Evolutionary conservation across 2,329 filamentous ascomycete genomes (phyloP).

Genomic region (Phyllosticta ampelicida): DNA sequence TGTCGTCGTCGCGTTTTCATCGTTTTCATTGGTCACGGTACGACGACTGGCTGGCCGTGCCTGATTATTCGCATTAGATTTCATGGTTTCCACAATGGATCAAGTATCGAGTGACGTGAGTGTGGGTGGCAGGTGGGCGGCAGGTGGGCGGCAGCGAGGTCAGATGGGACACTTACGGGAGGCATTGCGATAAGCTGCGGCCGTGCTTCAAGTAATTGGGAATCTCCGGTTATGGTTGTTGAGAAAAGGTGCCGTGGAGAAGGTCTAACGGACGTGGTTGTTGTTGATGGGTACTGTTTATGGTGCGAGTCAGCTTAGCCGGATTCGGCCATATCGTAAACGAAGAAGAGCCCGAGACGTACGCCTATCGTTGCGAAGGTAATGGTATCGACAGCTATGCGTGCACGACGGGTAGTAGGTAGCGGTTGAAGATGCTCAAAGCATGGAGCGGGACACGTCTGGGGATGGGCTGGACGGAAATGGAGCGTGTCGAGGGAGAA

Average conservation of each 20-base stretch:
- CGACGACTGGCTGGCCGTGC: slow-evolving; percentile 63
- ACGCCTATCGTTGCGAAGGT: slow-evolving; percentile 28
- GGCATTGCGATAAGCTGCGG: slow-evolving; percentile 41
- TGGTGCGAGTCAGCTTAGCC: slow-evolving; percentile 4
- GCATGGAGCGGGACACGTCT: slow-evolving; percentile 7
- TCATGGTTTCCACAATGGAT: slow-evolving; percentile 27
- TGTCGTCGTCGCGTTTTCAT: slow-evolving; percentile 71
- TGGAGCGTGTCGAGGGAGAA: not conserved
- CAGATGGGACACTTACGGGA: slow-evolving; percentile 38
- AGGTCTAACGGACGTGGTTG: slow-evolving; percentile 6
- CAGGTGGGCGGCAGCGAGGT: not conserved
- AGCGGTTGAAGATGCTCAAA: slow-evolving; percentile 4
- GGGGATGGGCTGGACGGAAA: not conserved
- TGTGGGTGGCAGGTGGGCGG: too few species aligned
- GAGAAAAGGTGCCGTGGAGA: not conserved
- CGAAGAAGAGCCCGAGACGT: slow-evolving; percentile 13
- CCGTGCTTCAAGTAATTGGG: slow-evolving; percentile 8
- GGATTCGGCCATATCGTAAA: slow-evolving; percentile 6
- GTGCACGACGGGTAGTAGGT: slow-evolving; percentile 11
- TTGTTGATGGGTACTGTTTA: slow-evolving; percentile 11
- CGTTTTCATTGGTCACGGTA: slow-evolving; percentile 81
- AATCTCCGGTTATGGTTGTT: slow-evolving; percentile 7
- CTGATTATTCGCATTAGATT: slow-evolving; percentile 26
- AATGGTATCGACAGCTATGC: slow-evolving; percentile 21
- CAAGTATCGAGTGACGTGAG: slow-evolving; percentile 14